Conservation (phyloP, 73 alveolate genomes). For the Tetrahymena malaccensis region DNA sequence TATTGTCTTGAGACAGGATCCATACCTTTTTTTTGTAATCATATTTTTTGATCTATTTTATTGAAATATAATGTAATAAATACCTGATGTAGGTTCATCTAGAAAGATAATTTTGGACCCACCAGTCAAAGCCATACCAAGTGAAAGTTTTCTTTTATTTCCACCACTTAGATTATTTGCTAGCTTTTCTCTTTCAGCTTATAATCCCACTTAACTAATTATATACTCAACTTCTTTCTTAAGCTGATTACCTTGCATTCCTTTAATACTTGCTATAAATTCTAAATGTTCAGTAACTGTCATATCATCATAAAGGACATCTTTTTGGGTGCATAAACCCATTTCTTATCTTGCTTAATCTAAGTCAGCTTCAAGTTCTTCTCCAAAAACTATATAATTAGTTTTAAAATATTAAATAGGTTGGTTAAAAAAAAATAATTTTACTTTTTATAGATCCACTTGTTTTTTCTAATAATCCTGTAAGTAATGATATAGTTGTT, state of each 20-base stretch:
- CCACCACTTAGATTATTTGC: slow-evolving; percentile 82
- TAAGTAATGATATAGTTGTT: slow-evolving; percentile 44
- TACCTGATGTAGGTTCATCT: slow-evolving; percentile 91
- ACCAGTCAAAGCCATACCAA: slow-evolving; percentile 86
- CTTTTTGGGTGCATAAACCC: slow-evolving; percentile 92
- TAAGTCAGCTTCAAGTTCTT: slow-evolving; percentile 54
- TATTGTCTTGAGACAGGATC: slow-evolving; percentile 82
- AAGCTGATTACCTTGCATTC: slow-evolving; percentile 49
- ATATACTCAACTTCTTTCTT: slow-evolving; percentile 56
- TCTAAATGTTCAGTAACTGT: slow-evolving; percentile 80
- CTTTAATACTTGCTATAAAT: slow-evolving; percentile 74
- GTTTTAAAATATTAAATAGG: background rate
- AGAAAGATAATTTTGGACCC: slow-evolving; percentile 77
- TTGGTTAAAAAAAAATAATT: background rate
- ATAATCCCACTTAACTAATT: slow-evolving; percentile 61
- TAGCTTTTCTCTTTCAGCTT: slow-evolving; percentile 27
- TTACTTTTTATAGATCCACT: slow-evolving; percentile 4
- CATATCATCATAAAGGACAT: slow-evolving; percentile 69
- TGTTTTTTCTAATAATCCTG: slow-evolving; percentile 36
- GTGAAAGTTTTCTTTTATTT: slow-evolving; percentile 78
- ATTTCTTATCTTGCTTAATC: slow-evolving; percentile 63
- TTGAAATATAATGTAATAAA: background rate
- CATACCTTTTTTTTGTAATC: slow-evolving; percentile 46
- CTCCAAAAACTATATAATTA: background rate
- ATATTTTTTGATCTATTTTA: background rate